Conservation (phyloP, 495 filamentous ascomycete species). For the Letharia columbiana region DNA sequence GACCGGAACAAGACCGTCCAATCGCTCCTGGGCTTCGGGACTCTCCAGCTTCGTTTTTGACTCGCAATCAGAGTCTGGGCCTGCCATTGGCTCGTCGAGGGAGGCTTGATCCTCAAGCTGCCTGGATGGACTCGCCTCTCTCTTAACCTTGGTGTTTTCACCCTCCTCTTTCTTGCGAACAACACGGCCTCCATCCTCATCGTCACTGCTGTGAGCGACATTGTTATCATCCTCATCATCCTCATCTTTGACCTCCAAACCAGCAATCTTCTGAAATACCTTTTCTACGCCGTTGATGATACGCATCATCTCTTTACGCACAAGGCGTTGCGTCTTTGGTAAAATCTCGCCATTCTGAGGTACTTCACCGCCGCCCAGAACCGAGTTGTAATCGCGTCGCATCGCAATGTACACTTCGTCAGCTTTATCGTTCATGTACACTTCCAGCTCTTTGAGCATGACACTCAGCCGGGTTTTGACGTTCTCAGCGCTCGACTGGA, state of each 20-base stretch:
- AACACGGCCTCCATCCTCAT: background rate
- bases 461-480: constrained; percentile 33
- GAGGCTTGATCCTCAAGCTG: background rate
- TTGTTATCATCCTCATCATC: constrained; percentile 11
- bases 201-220: background rate
- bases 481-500: constrained; percentile 34
- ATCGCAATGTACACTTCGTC: constrained; percentile 38
- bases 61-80: background rate
- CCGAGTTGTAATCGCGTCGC: constrained; percentile 35
- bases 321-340: constrained; percentile 18
- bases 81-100: background rate
- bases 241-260: constrained; percentile 19
- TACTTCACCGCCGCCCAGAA: constrained; percentile 27
- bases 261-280: constrained; percentile 17
- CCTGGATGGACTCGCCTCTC: background rate
- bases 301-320: constrained; percentile 19
- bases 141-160: background rate
- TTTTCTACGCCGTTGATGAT: constrained; percentile 21
- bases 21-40: background rate
- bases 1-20: background rate
- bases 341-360: constrained; percentile 17
- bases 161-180: background rate
- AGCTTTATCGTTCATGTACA: constrained; percentile 32
- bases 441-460: constrained; percentile 32
- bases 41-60: background rate